Evolutionary conservation across 345 rosid species (phyloP).

Genomic region (Bruguiera sexangula): DNA sequence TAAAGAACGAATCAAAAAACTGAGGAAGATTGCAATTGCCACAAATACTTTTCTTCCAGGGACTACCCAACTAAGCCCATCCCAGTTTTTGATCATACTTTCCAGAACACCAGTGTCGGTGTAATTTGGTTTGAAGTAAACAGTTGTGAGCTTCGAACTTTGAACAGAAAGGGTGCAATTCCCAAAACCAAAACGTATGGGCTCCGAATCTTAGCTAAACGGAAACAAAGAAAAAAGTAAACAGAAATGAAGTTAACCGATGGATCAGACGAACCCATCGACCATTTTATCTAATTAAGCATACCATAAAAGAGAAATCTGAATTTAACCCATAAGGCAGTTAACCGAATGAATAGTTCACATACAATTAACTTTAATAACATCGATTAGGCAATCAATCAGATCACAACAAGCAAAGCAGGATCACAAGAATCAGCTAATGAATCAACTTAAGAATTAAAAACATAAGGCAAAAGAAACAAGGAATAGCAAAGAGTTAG

Average conservation of each 20-base stretch:
- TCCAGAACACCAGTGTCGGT: no score
- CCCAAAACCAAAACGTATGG: no score
- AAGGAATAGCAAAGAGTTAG: not conserved
- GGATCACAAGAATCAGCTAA: slow-evolving; percentile 1
- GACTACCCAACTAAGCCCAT: no score
- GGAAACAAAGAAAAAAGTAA: no score
- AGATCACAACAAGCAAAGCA: not conserved
- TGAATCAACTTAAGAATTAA: not conserved
- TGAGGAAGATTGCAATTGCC: not conserved
- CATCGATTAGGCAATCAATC: not conserved
- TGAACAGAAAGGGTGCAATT: no score
- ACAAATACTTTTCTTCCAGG: not conserved
- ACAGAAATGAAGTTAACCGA: not conserved
- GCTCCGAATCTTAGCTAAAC: no score
- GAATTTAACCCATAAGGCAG: no score
- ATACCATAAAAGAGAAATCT: not conserved
- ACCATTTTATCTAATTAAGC: not conserved
- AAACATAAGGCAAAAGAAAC: not conserved
- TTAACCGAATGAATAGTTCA: not conserved
- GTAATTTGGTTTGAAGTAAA: no score
- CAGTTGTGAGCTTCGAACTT: no score
- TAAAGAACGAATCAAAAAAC: not conserved
- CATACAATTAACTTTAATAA: not conserved
- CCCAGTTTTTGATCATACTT: no score
- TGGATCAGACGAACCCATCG: not conserved